A percentile compares a stretch with the other conserved stretches of the same genome.
These are phyloP conservation scores for Echinochloa phyllopogon DNA, from an alignment of 176 grass and related monocot genomes.

Conservation along the genomic window DNA sequence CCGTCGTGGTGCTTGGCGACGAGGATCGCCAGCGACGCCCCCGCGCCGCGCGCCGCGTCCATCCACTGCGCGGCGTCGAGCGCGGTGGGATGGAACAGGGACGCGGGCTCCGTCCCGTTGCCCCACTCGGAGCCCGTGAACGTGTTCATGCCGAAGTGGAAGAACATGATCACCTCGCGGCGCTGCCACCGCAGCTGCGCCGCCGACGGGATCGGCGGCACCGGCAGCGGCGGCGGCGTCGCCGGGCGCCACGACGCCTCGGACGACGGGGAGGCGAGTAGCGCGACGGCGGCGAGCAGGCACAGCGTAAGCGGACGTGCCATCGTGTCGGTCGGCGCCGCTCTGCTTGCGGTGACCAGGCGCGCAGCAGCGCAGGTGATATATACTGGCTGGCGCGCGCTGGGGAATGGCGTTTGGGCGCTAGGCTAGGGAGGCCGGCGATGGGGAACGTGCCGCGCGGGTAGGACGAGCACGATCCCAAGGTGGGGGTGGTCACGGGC, in stretches of 20 bases:
- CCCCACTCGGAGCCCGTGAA: constrained; percentile 92
- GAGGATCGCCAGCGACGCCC: constrained; percentile 75
- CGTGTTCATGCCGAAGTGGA: constrained; percentile 99
- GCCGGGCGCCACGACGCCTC: neutral
- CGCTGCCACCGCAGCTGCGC: constrained; percentile 88
- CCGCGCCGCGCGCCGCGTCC: constrained; percentile 59
- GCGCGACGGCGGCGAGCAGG: neutral
- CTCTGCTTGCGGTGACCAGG: neutral
- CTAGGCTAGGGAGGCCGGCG: neutral
- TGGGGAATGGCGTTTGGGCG: neutral
- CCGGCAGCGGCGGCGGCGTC: constrained; percentile 69
- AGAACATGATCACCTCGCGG: constrained; percentile 95
- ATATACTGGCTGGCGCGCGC: neutral
- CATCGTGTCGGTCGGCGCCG: neutral
- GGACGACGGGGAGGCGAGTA: neutral
- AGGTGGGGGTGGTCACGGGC: neutral
- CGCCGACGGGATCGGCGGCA: constrained; percentile 69
- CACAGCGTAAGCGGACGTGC: neutral
- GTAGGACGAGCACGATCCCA: constrained; percentile 1
- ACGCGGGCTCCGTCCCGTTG: constrained; percentile 61
- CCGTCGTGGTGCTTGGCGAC: constrained; percentile 98
- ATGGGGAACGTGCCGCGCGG: neutral
- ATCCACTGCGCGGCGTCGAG: constrained; percentile 83
- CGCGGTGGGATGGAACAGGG: constrained; percentile 51
- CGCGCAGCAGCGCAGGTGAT: neutral